A percentile compares a stretch with the other conserved stretches of the same genome.
These are phyloP conservation scores for Chlamydomonas sp. DNA, from an alignment of 139 green algal genomes.

Conservation along the genomic window DNA sequence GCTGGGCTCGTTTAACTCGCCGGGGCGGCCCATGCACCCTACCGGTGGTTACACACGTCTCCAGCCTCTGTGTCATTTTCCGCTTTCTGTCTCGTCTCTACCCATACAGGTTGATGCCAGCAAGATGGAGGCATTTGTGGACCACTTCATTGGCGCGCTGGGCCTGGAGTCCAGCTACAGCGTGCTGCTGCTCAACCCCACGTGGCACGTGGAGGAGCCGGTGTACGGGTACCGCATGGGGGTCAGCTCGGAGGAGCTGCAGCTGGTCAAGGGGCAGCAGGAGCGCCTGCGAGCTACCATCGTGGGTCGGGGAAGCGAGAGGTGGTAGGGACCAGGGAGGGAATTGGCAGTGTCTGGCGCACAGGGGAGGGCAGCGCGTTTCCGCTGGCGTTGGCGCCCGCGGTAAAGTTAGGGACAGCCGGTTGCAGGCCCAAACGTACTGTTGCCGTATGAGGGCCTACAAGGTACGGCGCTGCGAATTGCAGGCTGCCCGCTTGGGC, in stretches of 20 bases:
- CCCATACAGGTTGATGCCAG: constrained; percentile 68
- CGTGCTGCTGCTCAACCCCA: constrained; percentile 71
- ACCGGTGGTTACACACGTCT: too few species aligned
- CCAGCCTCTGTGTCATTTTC: neutral
- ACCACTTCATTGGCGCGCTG: constrained; percentile 67
- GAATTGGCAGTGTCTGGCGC: neutral
- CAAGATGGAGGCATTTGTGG: constrained; percentile 67
- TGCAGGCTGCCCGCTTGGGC: too few species aligned
- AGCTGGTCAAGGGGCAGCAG: constrained; percentile 4
- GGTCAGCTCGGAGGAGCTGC: constrained; percentile 52
- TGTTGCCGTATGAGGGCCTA: too few species aligned
- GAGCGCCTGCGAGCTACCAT: neutral
- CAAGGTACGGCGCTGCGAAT: too few species aligned
- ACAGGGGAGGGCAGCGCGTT: neutral
- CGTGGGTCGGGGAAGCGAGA: neutral
- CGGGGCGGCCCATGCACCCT: too few species aligned
- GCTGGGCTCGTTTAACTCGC: too few species aligned
- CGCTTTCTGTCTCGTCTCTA: too few species aligned
- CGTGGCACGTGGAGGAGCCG: constrained; percentile 42
- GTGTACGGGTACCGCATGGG: constrained; percentile 67
- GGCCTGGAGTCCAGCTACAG: constrained; percentile 61
- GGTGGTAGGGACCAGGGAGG: neutral
- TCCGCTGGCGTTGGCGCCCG: neutral
- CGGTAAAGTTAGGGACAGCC: too few species aligned
- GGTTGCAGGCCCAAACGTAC: too few species aligned